These are phyloP conservation scores for Russula lepida DNA, from an alignment of 768 basidiomycete species.

Conservation along the genomic window DNA sequence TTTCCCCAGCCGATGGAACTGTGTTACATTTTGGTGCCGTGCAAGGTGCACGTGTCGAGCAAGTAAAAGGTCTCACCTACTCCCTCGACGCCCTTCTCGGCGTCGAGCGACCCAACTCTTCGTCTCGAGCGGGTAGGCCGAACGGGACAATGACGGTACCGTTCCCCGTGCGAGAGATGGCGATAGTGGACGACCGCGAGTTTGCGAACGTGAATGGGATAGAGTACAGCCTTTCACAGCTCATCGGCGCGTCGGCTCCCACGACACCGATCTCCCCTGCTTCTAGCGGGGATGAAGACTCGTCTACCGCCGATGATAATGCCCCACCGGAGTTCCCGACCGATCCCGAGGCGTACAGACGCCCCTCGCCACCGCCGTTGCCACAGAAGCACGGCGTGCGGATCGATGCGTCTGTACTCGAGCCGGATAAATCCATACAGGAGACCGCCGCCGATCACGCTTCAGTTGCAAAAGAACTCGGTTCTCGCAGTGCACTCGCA, in stretches of 20 bases:
- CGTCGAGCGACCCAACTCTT: slow-evolving; percentile 45
- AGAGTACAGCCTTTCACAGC: slow-evolving; percentile 85
- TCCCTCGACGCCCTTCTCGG: slow-evolving; percentile 92
- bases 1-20: slow-evolving; percentile 91
- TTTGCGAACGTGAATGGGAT: slow-evolving; percentile 98
- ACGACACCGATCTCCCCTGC: slow-evolving; percentile 30
- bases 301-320: background rate
- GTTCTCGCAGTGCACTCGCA: slow-evolving; percentile 38
- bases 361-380: slow-evolving; percentile 25
- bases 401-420: slow-evolving; percentile 68
- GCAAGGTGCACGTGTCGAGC: slow-evolving; percentile 71
- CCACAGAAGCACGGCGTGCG: slow-evolving; percentile 52
- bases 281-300: slow-evolving; percentile 23
- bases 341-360: slow-evolving; percentile 12
- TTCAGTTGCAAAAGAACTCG: slow-evolving; percentile 67
- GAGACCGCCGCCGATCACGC: slow-evolving; percentile 59
- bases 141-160: slow-evolving; percentile 30
- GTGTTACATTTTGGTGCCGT: slow-evolving; percentile 90
- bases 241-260: slow-evolving; percentile 54
- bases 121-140: slow-evolving; percentile 27
- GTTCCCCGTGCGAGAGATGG: slow-evolving; percentile 41
- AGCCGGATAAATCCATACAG: slow-evolving; percentile 41
- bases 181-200: slow-evolving; percentile 71
- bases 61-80: slow-evolving; percentile 97
- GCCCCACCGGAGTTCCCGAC: slow-evolving; percentile 19